Base-by-base conservation (phyloP, 306 rosid species). In the Gillenia trifoliata region DNA sequence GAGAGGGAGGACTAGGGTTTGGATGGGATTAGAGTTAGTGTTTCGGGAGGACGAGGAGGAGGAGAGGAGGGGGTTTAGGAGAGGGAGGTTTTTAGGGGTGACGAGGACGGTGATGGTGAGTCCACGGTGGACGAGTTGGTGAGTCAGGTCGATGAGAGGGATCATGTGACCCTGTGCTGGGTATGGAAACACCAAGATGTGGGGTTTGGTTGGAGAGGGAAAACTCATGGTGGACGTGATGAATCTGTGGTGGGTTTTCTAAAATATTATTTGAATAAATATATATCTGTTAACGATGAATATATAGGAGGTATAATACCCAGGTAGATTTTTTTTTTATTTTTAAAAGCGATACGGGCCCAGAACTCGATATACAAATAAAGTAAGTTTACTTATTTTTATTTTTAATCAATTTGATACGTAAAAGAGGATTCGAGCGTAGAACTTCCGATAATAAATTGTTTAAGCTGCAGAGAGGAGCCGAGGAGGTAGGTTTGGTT, bases 1-100 rank as follows among this genome's bases (percentile, higher is more conserved):
- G 63, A 89, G 77, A 19, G 90, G 85, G 70, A 76, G 73, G 55
- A 74, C 60, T 0, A 72, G 55, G 55, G 80, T 64, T 16, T 72
- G 11, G 59, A 69, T 70, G 64, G 82, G 31, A 30, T 61, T 19
- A 19, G 11, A 11, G 28, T 61, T 55, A 23, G 15, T 4, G 30
- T 36, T 4, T 16, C 15, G 11, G 54, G 25, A 66, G 76, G 31
- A 19, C 52, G 11, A 31, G 17, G 31, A n/a, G n/a, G n/a, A 3
- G 28, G 75, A 60, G 61, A 73, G 79, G 20, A 82, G 72, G 11
- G 74, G 80, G 30, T 56, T 8, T 5, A 73, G 74, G 66, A 64
- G 45, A 23, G 77, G 64, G 25, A 78, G 80, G 83, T 78, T 74
- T 20, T 64, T 78, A 11, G 86, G 73, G 63, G 75, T 77, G 47